A percentile compares a stretch with the other conserved stretches of the same genome.
phyloP scores from a whole-genome alignment of 176 grass and related monocot genomes.

The Olyra latifolia region DNA sequence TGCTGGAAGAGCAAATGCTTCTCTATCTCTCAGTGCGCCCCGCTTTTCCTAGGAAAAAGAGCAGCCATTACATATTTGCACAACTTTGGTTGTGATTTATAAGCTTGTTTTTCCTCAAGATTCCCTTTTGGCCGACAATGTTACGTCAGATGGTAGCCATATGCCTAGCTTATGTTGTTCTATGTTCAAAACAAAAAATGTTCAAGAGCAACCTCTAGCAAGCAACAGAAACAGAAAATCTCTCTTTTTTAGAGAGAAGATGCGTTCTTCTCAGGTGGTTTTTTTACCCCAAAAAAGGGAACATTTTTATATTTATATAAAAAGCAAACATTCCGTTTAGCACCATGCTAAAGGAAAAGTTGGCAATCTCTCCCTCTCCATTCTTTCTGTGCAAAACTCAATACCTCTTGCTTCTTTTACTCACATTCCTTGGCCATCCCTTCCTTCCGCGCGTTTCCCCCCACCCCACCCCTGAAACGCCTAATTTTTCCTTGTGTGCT shows the following conservation, averaged over 20 bases:
- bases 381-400: not conserved
- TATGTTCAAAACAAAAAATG: not conserved
- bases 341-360: not conserved
- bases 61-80: not conserved
- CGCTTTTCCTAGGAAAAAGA: not conserved
- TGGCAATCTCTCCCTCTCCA: not conserved
- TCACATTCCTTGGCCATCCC: constrained; percentile 5
- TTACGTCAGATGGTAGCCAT: not conserved
- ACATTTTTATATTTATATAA: not conserved
- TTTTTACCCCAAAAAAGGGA: not conserved
- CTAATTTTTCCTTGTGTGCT: not conserved
- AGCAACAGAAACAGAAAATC: not conserved
- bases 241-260: not conserved
- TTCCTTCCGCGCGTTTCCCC: not conserved
- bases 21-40: not conserved
- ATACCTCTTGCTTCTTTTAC: not conserved
- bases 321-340: not conserved
- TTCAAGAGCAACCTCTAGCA: not conserved
- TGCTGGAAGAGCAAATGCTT: not conserved
- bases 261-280: not conserved
- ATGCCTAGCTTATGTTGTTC: not conserved
- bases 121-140: not conserved
- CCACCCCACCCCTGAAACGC: not conserved
- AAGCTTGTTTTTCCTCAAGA: not conserved
- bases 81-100: not conserved